Percentiles rank a stretch among this genome's conserved stretches.
Conservation (phyloP, 352 stramenopile genomes). For the Phytophthora chlamydospora region DNA sequence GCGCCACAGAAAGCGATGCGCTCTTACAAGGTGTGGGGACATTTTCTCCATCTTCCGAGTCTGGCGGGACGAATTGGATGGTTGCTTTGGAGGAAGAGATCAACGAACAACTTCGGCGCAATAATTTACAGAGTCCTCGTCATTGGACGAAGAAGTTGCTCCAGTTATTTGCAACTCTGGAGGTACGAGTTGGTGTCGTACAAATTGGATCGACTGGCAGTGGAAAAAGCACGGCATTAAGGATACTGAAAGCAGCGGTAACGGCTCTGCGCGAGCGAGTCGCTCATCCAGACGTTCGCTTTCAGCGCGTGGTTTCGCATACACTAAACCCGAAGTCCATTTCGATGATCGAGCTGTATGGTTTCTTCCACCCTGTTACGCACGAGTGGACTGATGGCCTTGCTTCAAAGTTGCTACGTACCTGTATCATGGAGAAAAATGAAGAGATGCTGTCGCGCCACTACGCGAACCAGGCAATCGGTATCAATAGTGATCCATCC, state of each 20-base stretch:
- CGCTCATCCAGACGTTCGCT: constrained; percentile 53
- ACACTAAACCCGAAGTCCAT: constrained; percentile 86
- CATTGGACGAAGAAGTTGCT: constrained; percentile 90
- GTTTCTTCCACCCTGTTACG: constrained; percentile 84
- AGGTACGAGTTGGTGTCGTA: constrained; percentile 90
- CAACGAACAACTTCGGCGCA: constrained; percentile 62
- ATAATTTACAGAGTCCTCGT: constrained; percentile 64
- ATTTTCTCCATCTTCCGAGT: constrained; percentile 8
- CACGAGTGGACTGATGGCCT: constrained; percentile 87
- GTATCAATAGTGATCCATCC: constrained; percentile 27
- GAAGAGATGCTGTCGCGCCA: constrained; percentile 46
- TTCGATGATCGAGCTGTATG: constrained; percentile 82
- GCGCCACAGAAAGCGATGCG: constrained; percentile 11
- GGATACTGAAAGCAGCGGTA: constrained; percentile 56
- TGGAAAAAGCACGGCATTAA: constrained; percentile 68
- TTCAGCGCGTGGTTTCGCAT: constrained; percentile 63
- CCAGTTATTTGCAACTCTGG: constrained; percentile 92
- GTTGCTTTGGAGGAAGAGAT: constrained; percentile 76
- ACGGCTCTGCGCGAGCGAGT: constrained; percentile 53
- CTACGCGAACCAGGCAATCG: constrained; percentile 22
- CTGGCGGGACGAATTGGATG: constrained; percentile 36
- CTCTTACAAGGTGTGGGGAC: constrained; percentile 29
- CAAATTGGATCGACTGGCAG: constrained; percentile 76
- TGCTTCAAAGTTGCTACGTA: constrained; percentile 69
- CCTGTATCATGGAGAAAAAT: constrained; percentile 77